phyloP scores from a whole-genome alignment of 768 basidiomycete genomes.

The Serendipita sp. region DNA sequence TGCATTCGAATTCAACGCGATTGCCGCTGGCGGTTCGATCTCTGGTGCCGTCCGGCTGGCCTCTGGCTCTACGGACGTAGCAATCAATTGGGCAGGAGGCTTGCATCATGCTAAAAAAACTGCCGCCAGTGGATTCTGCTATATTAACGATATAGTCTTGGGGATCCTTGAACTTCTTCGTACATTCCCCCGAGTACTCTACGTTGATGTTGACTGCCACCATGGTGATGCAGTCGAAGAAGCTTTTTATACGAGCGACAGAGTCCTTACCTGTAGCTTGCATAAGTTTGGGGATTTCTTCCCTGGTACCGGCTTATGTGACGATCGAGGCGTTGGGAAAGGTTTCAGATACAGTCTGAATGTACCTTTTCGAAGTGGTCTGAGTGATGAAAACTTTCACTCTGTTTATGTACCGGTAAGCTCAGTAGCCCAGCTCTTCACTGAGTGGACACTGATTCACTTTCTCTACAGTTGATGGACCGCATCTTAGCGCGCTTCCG shows the following conservation, averaged over 20 bases:
- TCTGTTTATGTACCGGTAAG: conserved; percentile 86
- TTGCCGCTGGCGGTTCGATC: conserved; percentile 94
- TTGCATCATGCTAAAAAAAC: conserved; percentile 99
- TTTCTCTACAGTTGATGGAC: conserved; percentile 45
- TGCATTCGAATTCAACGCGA: conserved; percentile 90
- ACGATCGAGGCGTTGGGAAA: conserved; percentile 68
- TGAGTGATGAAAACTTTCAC: conserved; percentile 75
- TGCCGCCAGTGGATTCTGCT: conserved; percentile 97
- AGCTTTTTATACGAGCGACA: conserved; percentile 92
- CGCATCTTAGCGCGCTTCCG: conserved; percentile 76
- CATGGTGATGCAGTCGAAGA: conserved; percentile 99
- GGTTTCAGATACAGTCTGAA: conserved; percentile 85
- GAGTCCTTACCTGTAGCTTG: conserved; percentile 94
- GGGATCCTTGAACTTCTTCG: conserved; percentile 87
- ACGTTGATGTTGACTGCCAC: conserved; percentile 96
- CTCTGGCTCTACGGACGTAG: conserved; percentile 62
- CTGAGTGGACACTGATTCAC: not conserved
- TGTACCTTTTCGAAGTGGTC: conserved; percentile 85
- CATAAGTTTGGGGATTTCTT: conserved; percentile 97
- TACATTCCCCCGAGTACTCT: conserved; percentile 71
- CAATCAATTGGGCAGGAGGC: conserved; percentile 96
- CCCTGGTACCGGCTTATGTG: conserved; percentile 74
- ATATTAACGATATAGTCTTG: conserved; percentile 95
- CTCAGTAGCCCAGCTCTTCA: conserved; percentile 8
- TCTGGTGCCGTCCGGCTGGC: conserved; percentile 70